Conservation (phyloP, 768 basidiomycete genomes). For the Boletus sp. region DNA sequence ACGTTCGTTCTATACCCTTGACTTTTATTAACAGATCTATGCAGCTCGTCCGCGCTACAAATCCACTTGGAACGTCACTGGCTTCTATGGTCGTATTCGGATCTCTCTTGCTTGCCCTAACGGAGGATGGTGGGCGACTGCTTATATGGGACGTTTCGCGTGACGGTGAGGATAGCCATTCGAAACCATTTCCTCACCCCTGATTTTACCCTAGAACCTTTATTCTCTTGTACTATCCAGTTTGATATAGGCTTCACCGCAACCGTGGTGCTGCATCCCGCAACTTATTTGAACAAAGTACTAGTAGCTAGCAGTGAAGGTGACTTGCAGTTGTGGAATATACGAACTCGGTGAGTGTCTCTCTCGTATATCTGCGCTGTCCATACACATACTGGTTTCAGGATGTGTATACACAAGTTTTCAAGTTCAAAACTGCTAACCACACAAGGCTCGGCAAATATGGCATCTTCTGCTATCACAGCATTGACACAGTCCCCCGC, state of each 20-base stretch:
- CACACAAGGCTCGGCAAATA: constrained; percentile 29
- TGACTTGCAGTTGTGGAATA: constrained; percentile 89
- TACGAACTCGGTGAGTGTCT: constrained; percentile 64
- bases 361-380: neutral
- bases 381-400: constrained; percentile 28
- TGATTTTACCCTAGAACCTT: constrained; percentile 20
- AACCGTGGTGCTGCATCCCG: constrained; percentile 83
- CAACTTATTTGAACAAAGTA: constrained; percentile 96
- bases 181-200: neutral
- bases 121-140: constrained; percentile 74
- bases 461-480: constrained; percentile 54
- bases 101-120: constrained; percentile 71
- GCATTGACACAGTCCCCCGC: constrained; percentile 88
- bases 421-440: constrained; percentile 50
- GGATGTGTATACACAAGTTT: constrained; percentile 83
- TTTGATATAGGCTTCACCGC: constrained; percentile 87
- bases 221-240: constrained; percentile 52
- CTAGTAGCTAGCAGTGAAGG: constrained; percentile 82
- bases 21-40: constrained; percentile 4
- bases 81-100: constrained; percentile 77
- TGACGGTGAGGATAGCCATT: constrained; percentile 45
- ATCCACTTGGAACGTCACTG: constrained; percentile 60
- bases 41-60: constrained; percentile 53
- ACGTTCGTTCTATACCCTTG: neutral
- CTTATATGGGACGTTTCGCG: constrained; percentile 69